These are phyloP conservation scores for Trichoderma brevicompactum DNA, from an alignment of 2,329 filamentous ascomycete species.

Conservation along the genomic window DNA sequence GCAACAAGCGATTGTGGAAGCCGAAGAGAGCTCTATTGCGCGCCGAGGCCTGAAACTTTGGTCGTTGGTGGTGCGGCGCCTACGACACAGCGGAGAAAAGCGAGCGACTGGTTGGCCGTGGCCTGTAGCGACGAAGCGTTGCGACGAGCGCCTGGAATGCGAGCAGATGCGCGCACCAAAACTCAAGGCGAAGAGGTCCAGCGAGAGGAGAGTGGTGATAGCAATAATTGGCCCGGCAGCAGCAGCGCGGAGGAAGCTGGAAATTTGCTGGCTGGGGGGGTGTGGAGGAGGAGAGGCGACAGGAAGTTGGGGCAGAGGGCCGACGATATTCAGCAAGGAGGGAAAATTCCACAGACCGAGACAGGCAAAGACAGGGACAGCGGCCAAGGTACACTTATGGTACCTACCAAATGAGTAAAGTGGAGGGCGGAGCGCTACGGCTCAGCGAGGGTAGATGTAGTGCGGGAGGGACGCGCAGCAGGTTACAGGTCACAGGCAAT, in stretches of 20 bases:
- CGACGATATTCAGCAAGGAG: conserved; percentile 25
- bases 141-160: not conserved
- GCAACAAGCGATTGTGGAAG: not conserved
- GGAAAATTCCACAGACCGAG: conserved; percentile 28
- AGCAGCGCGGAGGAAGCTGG: conserved; percentile 11
- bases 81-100: conserved; percentile 22
- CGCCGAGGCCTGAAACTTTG: conserved; percentile 15
- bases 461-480: conserved; percentile 4
- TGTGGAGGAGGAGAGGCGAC: conserved; percentile 15
- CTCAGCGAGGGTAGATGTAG: conserved; percentile 22
- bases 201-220: conserved; percentile 19
- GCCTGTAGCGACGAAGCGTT: conserved; percentile 21
- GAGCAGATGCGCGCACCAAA: conserved; percentile 5
- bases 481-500: conserved; percentile 14
- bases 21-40: conserved; percentile 2
- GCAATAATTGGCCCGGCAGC: conserved; percentile 22
- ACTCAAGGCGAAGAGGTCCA: not conserved
- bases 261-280: conserved; percentile 16
- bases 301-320: conserved; percentile 21
- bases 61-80: conserved; percentile 16
- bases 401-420: conserved; percentile 23
- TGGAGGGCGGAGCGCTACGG: conserved; percentile 26
- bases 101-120: conserved; percentile 22
- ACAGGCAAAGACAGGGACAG: conserved; percentile 20
- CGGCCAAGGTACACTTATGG: not conserved